A percentile compares a stretch with the other conserved stretches of the same genome.
These are phyloP conservation scores for Colletotrichum musae DNA, from an alignment of 2,329 filamentous ascomycete species.

Conservation along the genomic window DNA sequence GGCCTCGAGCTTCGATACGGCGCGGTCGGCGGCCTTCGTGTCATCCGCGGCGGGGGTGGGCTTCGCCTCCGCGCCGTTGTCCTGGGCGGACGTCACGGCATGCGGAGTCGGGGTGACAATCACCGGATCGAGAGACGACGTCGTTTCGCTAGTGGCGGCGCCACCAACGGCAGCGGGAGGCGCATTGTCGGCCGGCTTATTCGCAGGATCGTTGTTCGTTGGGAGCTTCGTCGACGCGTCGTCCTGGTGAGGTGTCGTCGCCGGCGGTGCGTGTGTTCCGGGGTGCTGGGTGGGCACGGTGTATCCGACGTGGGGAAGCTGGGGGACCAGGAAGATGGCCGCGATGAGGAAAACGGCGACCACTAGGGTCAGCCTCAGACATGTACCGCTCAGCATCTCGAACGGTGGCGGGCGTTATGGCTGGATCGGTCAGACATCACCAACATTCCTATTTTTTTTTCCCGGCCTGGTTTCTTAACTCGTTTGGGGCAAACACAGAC, in stretches of 20 bases:
- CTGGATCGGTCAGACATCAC: slow-evolving; percentile 12
- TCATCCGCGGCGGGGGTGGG: slow-evolving; percentile 3
- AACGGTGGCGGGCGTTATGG: background rate
- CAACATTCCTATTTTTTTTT: background rate
- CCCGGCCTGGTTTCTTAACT: background rate
- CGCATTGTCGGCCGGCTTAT: background rate
- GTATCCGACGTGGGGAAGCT: slow-evolving; percentile 33
- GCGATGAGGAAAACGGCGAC: slow-evolving; percentile 38
- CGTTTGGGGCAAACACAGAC: background rate
- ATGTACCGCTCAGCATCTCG: slow-evolving; percentile 33
- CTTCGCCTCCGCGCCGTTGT: background rate
- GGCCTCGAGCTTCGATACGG: slow-evolving; percentile 27
- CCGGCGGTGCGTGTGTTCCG: slow-evolving; percentile 4
- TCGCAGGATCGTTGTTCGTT: background rate
- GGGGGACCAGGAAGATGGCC: slow-evolving; percentile 36
- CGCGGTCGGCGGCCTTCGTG: slow-evolving; percentile 11
- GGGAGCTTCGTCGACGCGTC: background rate
- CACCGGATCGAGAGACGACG: background rate
- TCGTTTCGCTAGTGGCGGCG: background rate
- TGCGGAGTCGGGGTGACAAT: background rate
- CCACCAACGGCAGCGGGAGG: background rate
- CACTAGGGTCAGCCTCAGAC: slow-evolving; percentile 30
- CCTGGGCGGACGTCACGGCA: background rate
- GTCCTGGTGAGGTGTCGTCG: background rate
- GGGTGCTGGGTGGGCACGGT: slow-evolving; percentile 6